phyloP scores from a whole-genome alignment of 2,329 filamentous ascomycete genomes.

The Exophiala viscosa region DNA sequence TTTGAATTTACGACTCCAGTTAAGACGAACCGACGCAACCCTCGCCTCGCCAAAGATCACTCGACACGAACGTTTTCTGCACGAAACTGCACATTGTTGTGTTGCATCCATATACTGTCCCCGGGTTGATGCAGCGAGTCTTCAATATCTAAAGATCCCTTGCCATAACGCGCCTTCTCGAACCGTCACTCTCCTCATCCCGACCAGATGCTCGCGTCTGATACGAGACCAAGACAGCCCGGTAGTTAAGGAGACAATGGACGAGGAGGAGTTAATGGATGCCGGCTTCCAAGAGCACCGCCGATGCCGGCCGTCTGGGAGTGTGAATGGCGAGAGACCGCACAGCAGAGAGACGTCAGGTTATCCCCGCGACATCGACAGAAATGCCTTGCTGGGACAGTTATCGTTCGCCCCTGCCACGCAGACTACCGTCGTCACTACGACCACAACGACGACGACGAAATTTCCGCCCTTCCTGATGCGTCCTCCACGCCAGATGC shows the following conservation, averaged over 20 bases:
- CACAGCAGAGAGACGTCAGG: slow-evolving; percentile 13
- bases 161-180: slow-evolving; percentile 1
- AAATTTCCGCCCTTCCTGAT: slow-evolving; percentile 79
- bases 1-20: too few relatives aligned
- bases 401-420: slow-evolving; percentile 62
- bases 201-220: slow-evolving; percentile 9
- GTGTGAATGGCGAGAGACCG: slow-evolving; percentile 5
- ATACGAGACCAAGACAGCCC: neutral
- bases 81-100: too few relatives aligned
- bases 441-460: slow-evolving; percentile 83
- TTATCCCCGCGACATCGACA: slow-evolving; percentile 27
- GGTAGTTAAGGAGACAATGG: slow-evolving; percentile 10
- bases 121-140: too few relatives aligned
- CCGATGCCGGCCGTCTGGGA: slow-evolving; percentile 24
- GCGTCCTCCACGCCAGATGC: slow-evolving; percentile 65
- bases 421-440: slow-evolving; percentile 70
- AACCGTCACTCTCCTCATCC: slow-evolving; percentile 4
- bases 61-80: too few relatives aligned
- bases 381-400: slow-evolving; percentile 50
- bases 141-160: neutral
- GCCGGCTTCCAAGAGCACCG: slow-evolving; percentile 24
- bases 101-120: too few relatives aligned
- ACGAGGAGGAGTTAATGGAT: slow-evolving; percentile 16
- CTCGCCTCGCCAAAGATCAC: too few relatives aligned
- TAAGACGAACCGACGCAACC: too few relatives aligned